Conservation (phyloP, 805 yeast species). For the Yamadazyma kitorensis region DNA sequence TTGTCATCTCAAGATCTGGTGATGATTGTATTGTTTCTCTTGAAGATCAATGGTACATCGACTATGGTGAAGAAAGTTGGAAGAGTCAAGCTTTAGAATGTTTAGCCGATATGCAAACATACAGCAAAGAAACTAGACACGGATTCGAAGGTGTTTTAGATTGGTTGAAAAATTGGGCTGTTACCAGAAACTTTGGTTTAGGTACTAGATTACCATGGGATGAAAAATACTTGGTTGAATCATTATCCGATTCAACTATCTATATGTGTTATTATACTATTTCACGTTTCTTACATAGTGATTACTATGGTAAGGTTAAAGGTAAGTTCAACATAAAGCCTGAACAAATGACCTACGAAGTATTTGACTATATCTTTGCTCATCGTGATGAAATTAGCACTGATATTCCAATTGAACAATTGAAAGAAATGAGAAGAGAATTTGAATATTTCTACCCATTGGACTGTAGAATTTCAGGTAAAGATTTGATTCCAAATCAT, state of each 20-base stretch:
- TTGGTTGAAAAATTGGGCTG: constrained; percentile 99
- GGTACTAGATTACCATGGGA: constrained; percentile 98
- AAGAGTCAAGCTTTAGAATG: constrained; percentile 77
- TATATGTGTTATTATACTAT: constrained; percentile 95
- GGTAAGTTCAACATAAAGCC: constrained; percentile 77
- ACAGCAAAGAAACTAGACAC: constrained; percentile 77
- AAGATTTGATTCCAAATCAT: constrained; percentile 96
- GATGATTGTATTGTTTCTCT: constrained; percentile 95
- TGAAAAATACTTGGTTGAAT: constrained; percentile 86
- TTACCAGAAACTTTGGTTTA: constrained; percentile 92
- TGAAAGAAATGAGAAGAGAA: constrained; percentile 80
- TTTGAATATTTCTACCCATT: constrained; percentile 96
- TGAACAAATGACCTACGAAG: constrained; percentile 88
- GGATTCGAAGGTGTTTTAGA: constrained; percentile 92
- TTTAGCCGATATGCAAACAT: constrained; percentile 71
- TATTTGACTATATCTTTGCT: constrained; percentile 85
- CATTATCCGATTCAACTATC: constrained; percentile 91
- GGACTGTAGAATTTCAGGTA: constrained; percentile 89
- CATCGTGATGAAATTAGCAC: constrained; percentile 57
- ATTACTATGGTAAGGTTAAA: constrained; percentile 71
- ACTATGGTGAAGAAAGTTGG: constrained; percentile 95
- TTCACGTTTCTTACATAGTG: constrained; percentile 79
- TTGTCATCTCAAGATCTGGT: constrained; percentile 91
- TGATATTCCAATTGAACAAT: constrained; percentile 62
- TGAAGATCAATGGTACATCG: constrained; percentile 98